A percentile compares a stretch with the other conserved stretches of the same genome.
Evolutionary conservation across 2,329 filamentous ascomycete species (phyloP).

Genomic region (Penicillium sp.): DNA sequence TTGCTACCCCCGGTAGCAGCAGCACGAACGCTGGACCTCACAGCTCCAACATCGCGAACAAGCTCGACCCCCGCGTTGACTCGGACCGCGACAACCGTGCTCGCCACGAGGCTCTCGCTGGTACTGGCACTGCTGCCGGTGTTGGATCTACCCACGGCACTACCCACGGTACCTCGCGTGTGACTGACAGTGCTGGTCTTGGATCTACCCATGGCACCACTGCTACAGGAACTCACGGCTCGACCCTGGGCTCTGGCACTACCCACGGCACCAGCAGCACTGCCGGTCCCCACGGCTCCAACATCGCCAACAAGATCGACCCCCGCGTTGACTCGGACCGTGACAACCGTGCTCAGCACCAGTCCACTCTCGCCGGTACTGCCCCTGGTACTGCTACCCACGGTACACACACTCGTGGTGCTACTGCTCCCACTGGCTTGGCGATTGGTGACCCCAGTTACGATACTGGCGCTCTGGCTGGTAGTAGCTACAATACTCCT

Average conservation of each 20-base stretch:
- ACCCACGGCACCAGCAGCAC: conserved; percentile 6
- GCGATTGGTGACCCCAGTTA: background rate
- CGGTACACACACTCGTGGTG: background rate
- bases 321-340: conserved; percentile 34
- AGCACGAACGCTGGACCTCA: background rate
- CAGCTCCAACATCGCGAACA: conserved; percentile 1
- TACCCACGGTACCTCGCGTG: background rate
- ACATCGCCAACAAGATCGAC: conserved; percentile 27
- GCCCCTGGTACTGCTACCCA: background rate
- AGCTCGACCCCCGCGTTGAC: conserved; percentile 15
- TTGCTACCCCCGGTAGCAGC: too few relatives aligned
- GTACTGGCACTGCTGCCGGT: background rate
- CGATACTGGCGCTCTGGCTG: background rate
- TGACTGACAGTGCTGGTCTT: background rate
- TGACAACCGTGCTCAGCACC: conserved; percentile 12
- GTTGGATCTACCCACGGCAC: background rate
- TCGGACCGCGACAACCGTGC: conserved; percentile 5
- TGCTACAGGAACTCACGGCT: conserved; percentile 8
- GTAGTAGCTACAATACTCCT: conserved; percentile 1
- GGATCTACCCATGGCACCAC: background rate
- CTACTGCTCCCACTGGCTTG: background rate
- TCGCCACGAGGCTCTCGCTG: background rate
- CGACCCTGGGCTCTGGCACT: background rate
- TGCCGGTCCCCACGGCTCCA: conserved; percentile 31
- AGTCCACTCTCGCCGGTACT: background rate